Conservation (phyloP, 2,329 filamentous ascomycete genomes). For the Cytospora paraplurivora region DNA sequence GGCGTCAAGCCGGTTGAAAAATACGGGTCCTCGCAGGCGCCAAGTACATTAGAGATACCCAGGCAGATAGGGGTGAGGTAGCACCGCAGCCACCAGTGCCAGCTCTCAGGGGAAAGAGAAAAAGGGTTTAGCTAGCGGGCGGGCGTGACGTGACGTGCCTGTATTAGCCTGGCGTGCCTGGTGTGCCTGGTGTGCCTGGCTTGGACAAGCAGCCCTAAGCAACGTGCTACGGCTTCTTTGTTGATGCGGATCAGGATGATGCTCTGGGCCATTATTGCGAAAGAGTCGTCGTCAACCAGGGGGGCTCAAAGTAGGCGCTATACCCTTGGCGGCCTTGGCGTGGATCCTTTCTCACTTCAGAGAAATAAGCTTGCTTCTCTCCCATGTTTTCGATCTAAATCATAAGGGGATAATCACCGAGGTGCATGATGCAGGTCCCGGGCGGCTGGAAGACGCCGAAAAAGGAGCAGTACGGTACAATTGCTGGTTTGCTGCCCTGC, state of each 20-base stretch:
- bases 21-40: conserved; percentile 8
- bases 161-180: too few species aligned
- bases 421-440: conserved; percentile 7
- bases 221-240: neutral
- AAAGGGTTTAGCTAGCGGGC: too few species aligned
- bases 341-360: conserved; percentile 20
- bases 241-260: conserved; percentile 5
- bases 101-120: neutral
- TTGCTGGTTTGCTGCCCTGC: too few species aligned
- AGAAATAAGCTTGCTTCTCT: conserved; percentile 21
- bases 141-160: too few species aligned
- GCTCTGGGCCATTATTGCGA: conserved; percentile 2
- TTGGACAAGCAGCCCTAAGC: neutral
- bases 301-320: conserved; percentile 9
- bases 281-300: conserved; percentile 7
- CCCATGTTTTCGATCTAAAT: neutral
- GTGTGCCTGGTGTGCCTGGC: neutral
- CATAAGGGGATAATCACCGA: conserved; percentile 12
- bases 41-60: conserved; percentile 9
- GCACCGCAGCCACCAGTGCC: neutral
- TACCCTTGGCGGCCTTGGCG: conserved; percentile 22
- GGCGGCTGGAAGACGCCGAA: neutral
- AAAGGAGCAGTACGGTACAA: too few species aligned
- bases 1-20: neutral
- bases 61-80: too few species aligned